Evolutionary conservation across 805 yeast genomes (phyloP).

Genomic region (Saccharomycopsis capsularis): DNA sequence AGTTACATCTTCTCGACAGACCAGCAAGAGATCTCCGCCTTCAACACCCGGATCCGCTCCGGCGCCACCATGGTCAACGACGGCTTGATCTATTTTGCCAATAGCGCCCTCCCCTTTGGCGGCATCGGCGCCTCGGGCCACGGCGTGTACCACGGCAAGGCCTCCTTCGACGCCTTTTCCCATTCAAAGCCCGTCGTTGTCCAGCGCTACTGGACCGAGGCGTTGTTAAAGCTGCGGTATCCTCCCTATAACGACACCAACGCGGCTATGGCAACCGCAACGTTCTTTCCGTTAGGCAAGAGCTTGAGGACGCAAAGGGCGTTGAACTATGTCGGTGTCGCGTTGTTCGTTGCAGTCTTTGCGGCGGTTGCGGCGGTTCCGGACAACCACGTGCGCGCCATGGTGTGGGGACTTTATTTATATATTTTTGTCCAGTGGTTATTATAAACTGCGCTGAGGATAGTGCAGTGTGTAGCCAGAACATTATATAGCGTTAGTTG

Average conservation of each 20-base stretch:
- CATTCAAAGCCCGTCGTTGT: slow-evolving; percentile 63
- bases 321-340: too few relatives aligned
- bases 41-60: slow-evolving; percentile 52
- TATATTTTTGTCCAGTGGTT: too few relatives aligned
- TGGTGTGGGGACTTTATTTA: too few relatives aligned
- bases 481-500: too few relatives aligned
- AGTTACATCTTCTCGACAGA: slow-evolving; percentile 57
- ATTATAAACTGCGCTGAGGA: too few relatives aligned
- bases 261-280: slow-evolving; percentile 17
- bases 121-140: slow-evolving; percentile 82
- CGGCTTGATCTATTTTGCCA: slow-evolving; percentile 60
- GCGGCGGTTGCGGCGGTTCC: too few relatives aligned
- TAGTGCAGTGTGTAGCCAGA: too few relatives aligned
- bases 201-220: slow-evolving; percentile 62
- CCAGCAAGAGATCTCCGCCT: slow-evolving; percentile 40
- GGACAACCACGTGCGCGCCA: too few relatives aligned
- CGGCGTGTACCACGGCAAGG: slow-evolving; percentile 76
- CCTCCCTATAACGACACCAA: slow-evolving; percentile 48
- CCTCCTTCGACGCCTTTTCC: slow-evolving; percentile 57
- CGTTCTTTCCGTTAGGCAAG: slow-evolving; percentile 16
- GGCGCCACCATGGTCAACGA: slow-evolving; percentile 73
- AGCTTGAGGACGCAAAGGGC: too few relatives aligned
- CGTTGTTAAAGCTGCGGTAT: slow-evolving; percentile 51
- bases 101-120: slow-evolving; percentile 75
- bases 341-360: too few relatives aligned